phyloP scores from a whole-genome alignment of 352 stramenopile species.

The Aphanomyces stellatus region DNA sequence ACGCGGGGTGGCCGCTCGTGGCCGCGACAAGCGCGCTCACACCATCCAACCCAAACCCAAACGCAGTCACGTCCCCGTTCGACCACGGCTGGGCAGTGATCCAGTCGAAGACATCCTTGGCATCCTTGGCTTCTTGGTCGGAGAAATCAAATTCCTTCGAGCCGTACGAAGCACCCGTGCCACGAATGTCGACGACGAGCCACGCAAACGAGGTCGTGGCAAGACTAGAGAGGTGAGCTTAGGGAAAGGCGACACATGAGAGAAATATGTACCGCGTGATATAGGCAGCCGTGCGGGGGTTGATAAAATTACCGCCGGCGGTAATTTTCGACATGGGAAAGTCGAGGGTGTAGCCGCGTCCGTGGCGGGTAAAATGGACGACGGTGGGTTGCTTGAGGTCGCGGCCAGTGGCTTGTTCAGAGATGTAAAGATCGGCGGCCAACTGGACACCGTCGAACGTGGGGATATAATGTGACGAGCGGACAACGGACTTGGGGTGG shows the following conservation, averaged over 20 bases:
- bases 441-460: slow-evolving; percentile 62
- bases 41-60: slow-evolving; percentile 67
- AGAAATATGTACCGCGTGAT: slow-evolving; percentile 30
- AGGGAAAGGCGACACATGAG: background rate
- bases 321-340: slow-evolving; percentile 72
- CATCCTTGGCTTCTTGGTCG: slow-evolving; percentile 59
- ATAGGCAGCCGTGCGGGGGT: slow-evolving; percentile 66
- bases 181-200: slow-evolving; percentile 66
- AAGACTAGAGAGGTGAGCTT: slow-evolving; percentile 25
- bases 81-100: slow-evolving; percentile 71
- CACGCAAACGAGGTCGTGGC: slow-evolving; percentile 65
- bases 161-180: slow-evolving; percentile 61
- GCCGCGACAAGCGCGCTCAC: slow-evolving; percentile 54
- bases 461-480: slow-evolving; percentile 64
- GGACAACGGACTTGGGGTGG: slow-evolving; percentile 54
- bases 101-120: slow-evolving; percentile 72
- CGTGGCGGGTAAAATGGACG: slow-evolving; percentile 65
- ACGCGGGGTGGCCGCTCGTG: slow-evolving; percentile 44
- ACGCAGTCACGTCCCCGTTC: slow-evolving; percentile 59
- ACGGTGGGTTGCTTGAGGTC: slow-evolving; percentile 56
- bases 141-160: slow-evolving; percentile 61
- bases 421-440: slow-evolving; percentile 63
- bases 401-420: slow-evolving; percentile 50
- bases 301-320: slow-evolving; percentile 67
- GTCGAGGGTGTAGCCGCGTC: slow-evolving; percentile 65